These are phyloP conservation scores for Leishmania major DNA, from an alignment of 208 protist genomes.

Conservation along the genomic window DNA sequence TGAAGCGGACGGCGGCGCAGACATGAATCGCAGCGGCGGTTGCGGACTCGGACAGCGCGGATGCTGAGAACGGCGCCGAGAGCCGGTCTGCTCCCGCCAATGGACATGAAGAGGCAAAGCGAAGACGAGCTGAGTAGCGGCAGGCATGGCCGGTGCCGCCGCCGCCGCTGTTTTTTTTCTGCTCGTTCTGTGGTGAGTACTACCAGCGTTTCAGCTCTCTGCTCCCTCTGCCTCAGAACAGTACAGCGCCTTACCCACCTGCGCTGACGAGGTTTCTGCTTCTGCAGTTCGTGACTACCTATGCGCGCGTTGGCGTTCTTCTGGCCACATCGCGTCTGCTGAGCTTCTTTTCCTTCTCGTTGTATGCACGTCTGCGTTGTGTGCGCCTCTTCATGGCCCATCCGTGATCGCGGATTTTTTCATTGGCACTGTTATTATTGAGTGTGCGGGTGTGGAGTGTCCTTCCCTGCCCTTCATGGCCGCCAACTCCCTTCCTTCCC, in stretches of 20 bases:
- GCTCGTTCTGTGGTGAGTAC: neutral
- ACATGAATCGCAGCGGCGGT: slow-evolving; percentile 1
- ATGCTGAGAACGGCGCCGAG: neutral
- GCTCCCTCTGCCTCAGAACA: neutral
- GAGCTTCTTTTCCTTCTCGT: neutral
- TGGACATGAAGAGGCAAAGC: neutral
- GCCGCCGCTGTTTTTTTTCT: neutral
- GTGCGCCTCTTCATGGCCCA: neutral
- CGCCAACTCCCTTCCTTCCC: neutral
- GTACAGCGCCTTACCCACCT: neutral
- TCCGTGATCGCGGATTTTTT: neutral
- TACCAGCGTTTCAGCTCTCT: neutral
- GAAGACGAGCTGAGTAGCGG: neutral
- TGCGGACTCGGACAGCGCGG: neutral
- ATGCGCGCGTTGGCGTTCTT: neutral
- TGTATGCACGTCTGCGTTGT: neutral
- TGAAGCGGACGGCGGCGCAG: slow-evolving; percentile 45
- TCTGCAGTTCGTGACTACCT: neutral
- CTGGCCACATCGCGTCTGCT: neutral
- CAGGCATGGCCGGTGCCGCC: neutral
- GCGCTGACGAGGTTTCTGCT: neutral
- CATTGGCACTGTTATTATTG: too few relatives aligned
- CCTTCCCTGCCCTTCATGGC: neutral
- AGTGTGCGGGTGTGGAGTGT: neutral
- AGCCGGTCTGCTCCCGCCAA: neutral